phyloP scores from a whole-genome alignment of 2,329 filamentous ascomycete genomes.

The Lecanoromycetidae sp. region DNA sequence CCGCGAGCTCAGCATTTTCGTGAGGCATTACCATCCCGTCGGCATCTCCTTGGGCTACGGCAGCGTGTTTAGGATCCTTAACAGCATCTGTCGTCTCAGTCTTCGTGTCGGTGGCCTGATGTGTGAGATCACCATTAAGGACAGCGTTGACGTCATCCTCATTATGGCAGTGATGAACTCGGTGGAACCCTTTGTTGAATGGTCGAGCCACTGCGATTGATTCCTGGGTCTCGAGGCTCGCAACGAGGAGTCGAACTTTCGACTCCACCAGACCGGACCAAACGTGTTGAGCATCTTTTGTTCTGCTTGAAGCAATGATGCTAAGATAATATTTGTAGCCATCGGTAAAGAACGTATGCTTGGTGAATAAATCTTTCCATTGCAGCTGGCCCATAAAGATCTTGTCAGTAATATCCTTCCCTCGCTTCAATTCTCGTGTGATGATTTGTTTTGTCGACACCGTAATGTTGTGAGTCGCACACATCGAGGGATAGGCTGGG shows the following conservation, averaged over 20 bases:
- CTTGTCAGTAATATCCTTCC: constrained; percentile 61
- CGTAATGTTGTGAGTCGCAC: constrained; percentile 88
- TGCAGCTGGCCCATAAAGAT: constrained; percentile 64
- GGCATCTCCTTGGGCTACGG: constrained; percentile 34
- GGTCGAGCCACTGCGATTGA: constrained; percentile 76
- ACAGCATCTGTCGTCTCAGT: constrained; percentile 41
- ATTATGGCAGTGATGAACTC: constrained; percentile 57
- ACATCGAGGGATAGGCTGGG: constrained; percentile 95
- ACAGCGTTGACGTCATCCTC: constrained; percentile 51
- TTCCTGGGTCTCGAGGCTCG: constrained; percentile 66
- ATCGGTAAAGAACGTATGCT: constrained; percentile 84
- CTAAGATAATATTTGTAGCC: constrained; percentile 95
- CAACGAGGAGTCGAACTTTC: constrained; percentile 75
- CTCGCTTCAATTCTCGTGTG: constrained; percentile 67
- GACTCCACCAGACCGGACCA: constrained; percentile 93
- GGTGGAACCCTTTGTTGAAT: constrained; percentile 86
- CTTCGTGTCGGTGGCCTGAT: constrained; percentile 43
- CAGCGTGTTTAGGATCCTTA: constrained; percentile 38
- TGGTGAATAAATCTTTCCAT: constrained; percentile 81
- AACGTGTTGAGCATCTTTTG: constrained; percentile 69
- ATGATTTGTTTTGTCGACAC: constrained; percentile 76
- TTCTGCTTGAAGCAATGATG: constrained; percentile 69
- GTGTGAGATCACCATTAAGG: constrained; percentile 49
- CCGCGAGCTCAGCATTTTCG: constrained; percentile 30
- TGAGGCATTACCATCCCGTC: constrained; percentile 29